Evolutionary conservation across 768 basidiomycete genomes (phyloP), one percentile per base, ranked within the genome.

Genomic region (Russula ochroleuca): DNA sequence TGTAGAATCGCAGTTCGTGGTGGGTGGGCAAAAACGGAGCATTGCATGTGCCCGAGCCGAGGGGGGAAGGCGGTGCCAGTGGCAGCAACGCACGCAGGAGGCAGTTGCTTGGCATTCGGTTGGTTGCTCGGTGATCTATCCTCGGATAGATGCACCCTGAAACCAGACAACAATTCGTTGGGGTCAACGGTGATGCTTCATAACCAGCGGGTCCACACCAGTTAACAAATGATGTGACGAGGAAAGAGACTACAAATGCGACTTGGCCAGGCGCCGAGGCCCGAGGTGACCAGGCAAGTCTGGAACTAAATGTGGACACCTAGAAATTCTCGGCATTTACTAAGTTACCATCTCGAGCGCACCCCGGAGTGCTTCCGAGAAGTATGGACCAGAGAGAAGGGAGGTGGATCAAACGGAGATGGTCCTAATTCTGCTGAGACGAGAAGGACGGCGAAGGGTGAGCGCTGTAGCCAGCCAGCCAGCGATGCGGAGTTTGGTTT

Each of bases 391-490:
- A 41, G 41, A 19, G 41, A 41, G 43, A 45, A n/a, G 43, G 10
- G 45, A 57, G 31, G 43, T 45, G 56, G 56, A 57, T 57, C 43
- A 28, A 57, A 57, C 43, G 43, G n/a, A 35, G 56, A 47, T 28
- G n/a, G 41, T 45, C 40, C 23, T 28, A 8, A 33, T 31, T 38
- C 35, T n/a, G 3, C 8, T 4, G 11, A 0, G 25, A 41, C 6
- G 13, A 45, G 13, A 37, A 31, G 19, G n/a, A 45, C 6, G 35
- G 52, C 52, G 37, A 37, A 14, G 51, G n/a, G 31, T 8, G 31
- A 11, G 41, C 6, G n/a, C 10, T n/a, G n/a, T n/a, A n/a, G n/a
- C n/a, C n/a, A n/a, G n/a, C n/a, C n/a, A n/a, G n/a, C n/a, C n/a
- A n/a, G n/a, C n/a, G n/a, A n/a, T n/a, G n/a, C n/a, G n/a, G n/a